phyloP scores from a whole-genome alignment of 2,329 filamentous ascomycete species.

The Nothophaeocryptopus gaeumannii region DNA sequence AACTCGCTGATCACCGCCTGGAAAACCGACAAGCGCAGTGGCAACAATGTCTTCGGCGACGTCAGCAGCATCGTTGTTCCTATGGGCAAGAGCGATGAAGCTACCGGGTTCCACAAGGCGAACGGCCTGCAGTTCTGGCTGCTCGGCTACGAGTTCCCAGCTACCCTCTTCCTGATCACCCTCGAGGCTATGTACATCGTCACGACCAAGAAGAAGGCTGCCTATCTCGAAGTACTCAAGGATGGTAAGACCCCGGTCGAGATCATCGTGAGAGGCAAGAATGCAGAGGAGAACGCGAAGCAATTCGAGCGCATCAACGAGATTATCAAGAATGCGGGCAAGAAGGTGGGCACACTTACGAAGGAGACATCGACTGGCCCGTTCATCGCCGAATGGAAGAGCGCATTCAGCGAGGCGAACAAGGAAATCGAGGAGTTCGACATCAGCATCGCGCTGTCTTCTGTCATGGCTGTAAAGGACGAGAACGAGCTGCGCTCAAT shows the following conservation, averaged over 20 bases:
- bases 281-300: constrained; percentile 86
- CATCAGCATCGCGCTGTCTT: constrained; percentile 75
- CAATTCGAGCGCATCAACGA: constrained; percentile 81
- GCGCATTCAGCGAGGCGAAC: constrained; percentile 69
- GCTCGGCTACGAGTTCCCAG: constrained; percentile 96
- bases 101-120: constrained; percentile 85
- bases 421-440: constrained; percentile 89
- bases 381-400: constrained; percentile 96
- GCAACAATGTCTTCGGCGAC: constrained; percentile 80
- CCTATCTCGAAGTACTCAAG: constrained; percentile 88
- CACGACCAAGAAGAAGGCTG: constrained; percentile 96
- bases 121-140: constrained; percentile 99
- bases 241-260: constrained; percentile 86
- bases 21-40: constrained; percentile 91
- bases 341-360: constrained; percentile 81
- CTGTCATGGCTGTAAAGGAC: constrained; percentile 88
- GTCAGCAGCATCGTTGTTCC: constrained; percentile 82
- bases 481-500: constrained; percentile 91
- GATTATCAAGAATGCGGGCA: constrained; percentile 82
- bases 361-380: constrained; percentile 84
- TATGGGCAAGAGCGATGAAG: constrained; percentile 93
- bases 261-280: constrained; percentile 86
- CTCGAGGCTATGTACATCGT: constrained; percentile 84
- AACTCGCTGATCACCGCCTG: constrained; percentile 83
- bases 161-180: constrained; percentile 90